Evolutionary conservation across 129 eudicot genomes (phyloP).

Genomic region (Deinandra increscens): DNA sequence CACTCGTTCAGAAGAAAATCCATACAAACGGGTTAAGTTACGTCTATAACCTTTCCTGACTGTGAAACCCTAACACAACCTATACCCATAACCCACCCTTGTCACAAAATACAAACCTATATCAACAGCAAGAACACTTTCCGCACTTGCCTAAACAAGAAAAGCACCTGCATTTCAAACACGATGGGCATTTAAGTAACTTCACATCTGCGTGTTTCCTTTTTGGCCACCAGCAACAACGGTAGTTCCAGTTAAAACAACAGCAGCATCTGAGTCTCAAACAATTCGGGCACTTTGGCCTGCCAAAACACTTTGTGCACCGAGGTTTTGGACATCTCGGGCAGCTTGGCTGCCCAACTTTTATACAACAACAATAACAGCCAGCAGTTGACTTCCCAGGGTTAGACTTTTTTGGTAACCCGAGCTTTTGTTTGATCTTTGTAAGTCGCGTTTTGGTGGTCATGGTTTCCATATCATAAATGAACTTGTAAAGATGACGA

Average conservation of each 20-base stretch:
- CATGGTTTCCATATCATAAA: conserved; percentile 83
- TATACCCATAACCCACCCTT: conserved; percentile 60
- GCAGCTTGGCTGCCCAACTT: conserved; percentile 46
- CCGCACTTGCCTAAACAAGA: conserved; percentile 45
- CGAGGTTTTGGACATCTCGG: conserved; percentile 36
- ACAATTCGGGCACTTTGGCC: conserved; percentile 27
- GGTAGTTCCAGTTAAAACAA: conserved; percentile 26
- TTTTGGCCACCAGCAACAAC: conserved; percentile 27
- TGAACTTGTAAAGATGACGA: conserved; percentile 75
- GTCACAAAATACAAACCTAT: conserved; percentile 28
- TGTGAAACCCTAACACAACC: conserved; percentile 26
- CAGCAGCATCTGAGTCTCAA: conserved; percentile 18
- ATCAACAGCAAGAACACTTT: conserved; percentile 57
- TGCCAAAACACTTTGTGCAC: conserved; percentile 42
- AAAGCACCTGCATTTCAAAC: conserved; percentile 36
- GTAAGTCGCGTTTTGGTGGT: conserved; percentile 65
- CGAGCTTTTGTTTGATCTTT: conserved; percentile 55
- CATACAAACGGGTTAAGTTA: conserved; percentile 40
- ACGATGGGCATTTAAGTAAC: conserved; percentile 45
- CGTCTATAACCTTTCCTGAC: conserved; percentile 21
- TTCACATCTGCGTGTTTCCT: conserved; percentile 43
- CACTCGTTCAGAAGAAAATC: conserved; percentile 28
- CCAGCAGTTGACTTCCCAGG: conserved; percentile 19
- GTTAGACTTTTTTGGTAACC: conserved; percentile 32
- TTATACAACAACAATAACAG: conserved; percentile 39